Conservation (phyloP, 1,284 basidiomycete species). For the Ustilago bromivora region DNA sequence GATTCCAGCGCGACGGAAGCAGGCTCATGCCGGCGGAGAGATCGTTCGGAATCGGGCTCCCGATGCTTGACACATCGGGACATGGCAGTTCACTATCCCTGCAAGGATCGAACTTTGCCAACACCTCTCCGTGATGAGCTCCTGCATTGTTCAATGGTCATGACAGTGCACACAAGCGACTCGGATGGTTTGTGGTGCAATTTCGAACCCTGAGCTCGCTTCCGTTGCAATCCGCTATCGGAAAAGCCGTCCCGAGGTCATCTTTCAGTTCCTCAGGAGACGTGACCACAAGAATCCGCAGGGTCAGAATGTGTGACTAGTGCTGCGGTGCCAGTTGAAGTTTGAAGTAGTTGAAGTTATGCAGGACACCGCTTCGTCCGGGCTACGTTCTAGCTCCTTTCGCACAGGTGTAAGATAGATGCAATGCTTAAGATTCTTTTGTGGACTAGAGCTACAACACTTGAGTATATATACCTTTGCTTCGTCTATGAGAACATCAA, state of each 20-base stretch:
- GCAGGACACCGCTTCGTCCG: too few relatives aligned
- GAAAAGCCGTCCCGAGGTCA: conserved; percentile 10
- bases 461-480: too few relatives aligned
- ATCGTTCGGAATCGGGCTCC: neutral
- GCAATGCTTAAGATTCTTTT: too few relatives aligned
- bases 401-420: too few relatives aligned
- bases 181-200: neutral
- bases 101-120: neutral
- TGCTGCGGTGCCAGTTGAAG: too few relatives aligned
- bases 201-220: conserved; percentile 8
- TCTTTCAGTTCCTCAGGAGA: conserved; percentile 1
- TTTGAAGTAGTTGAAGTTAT: too few relatives aligned
- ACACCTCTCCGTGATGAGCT: conserved; percentile 1
- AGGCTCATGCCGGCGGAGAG: neutral
- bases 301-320: too few relatives aligned
- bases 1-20: neutral
- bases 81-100: neutral
- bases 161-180: neutral
- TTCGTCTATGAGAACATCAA: too few relatives aligned
- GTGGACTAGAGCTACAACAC: too few relatives aligned
- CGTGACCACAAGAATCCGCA: neutral
- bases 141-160: conserved; percentile 1
- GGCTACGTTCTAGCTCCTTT: too few relatives aligned
- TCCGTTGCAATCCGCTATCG: conserved; percentile 2
- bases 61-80: neutral